These are phyloP conservation scores for Aegilops tauschii DNA, from an alignment of 176 grass and related monocot species.

Conservation along the genomic window DNA sequence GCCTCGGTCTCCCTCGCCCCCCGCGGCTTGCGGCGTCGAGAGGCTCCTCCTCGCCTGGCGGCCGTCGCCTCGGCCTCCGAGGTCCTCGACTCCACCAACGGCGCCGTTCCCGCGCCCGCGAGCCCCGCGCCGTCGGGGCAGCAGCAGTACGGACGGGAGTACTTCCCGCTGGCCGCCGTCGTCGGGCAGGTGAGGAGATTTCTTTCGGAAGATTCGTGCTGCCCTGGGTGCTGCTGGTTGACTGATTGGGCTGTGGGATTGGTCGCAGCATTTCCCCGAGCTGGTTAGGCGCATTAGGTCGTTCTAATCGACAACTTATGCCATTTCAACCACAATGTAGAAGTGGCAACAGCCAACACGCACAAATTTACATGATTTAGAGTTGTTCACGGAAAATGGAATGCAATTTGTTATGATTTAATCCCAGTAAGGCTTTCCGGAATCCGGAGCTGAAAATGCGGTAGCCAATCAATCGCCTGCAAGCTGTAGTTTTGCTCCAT, in stretches of 20 bases:
- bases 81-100: constrained; percentile 68
- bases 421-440: background rate
- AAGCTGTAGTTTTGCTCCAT: background rate
- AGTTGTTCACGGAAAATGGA: background rate
- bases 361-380: background rate
- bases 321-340: background rate
- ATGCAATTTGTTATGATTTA: background rate
- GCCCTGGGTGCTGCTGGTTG: background rate
- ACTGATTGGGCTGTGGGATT: background rate
- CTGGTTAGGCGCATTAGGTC: constrained; percentile 1
- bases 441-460: background rate
- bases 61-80: constrained; percentile 43
- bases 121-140: background rate
- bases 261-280: background rate
- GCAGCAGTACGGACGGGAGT: constrained; percentile 69
- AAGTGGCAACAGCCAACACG: background rate
- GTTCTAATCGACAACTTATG: background rate
- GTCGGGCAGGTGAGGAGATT: constrained; percentile 68
- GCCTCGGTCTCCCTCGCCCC: background rate
- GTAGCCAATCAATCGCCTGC: background rate
- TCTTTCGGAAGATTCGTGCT: background rate
- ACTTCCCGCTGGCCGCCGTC: constrained; percentile 86
- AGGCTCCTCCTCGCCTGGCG: constrained; percentile 24
- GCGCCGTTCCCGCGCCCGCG: constrained; percentile 35
- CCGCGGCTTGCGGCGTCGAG: background rate